Evolutionary conservation across 805 yeast species (phyloP), one percentile per base, ranked within the genome.

Genomic region (Kodamaea restingae): DNA sequence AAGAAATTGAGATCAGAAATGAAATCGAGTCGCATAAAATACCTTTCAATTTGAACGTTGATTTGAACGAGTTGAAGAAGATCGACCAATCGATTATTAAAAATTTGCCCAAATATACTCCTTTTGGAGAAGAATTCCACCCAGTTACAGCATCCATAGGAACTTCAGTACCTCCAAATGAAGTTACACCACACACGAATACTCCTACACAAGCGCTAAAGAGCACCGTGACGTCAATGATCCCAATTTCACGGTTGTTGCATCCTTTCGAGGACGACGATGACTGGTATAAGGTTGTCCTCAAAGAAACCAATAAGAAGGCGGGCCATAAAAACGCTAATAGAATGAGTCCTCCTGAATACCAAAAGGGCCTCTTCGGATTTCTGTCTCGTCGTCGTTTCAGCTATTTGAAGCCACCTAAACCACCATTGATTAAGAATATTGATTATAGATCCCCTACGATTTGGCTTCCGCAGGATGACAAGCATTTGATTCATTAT

Each of bases 381-480:
- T 54, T 62, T 22, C 72, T 64, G 41, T 52, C 70, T 2, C 70
- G 65, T 42, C 75, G 84, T 53, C 67, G 82, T 35, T 75, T 76
- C 43, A 81, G 77, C 41, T 73, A 71, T 38, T 67, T 90, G 36
- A 80, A 83, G 46, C 97, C 98, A 0, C 98, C 98, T 4, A 75
- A 76, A 37, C 98, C 98, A 0, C 98, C 98, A 3, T 75, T 85
- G 6, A 64, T 86, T 43, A 80, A 82, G 51, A 85, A 87, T 53
- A 65, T 93, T 48, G 90, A 87, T 46, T 75, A 78, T 44, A 70
- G 98, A 46, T 81, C 91, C 2, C 97, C 98, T 3, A 88, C 98
- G 0, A 85, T 90, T 22, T 93, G 98, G 98, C 71, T 90, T 12
- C 97, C 98, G 0, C 88, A 83, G 49, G 98, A 93, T 58, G 98